phyloP scores from a whole-genome alignment of 441 rosid genomes.

The Bruguiera hainesii region DNA sequence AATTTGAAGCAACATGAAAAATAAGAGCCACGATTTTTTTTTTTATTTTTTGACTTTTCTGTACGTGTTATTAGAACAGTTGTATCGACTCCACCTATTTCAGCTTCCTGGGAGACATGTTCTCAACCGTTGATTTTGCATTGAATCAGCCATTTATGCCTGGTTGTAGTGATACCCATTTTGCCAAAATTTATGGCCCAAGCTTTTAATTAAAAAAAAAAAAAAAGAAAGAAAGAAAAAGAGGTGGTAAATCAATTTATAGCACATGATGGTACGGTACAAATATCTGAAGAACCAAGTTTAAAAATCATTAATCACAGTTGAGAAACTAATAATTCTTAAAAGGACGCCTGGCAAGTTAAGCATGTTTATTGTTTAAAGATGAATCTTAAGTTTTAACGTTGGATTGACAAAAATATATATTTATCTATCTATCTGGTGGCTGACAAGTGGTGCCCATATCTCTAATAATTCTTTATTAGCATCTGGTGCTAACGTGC shows the following conservation, averaged over 20 bases:
- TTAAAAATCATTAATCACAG: not conserved
- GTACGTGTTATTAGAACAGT: not conserved
- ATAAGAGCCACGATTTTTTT: not conserved
- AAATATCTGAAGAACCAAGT: not conserved
- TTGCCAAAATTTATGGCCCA: not conserved
- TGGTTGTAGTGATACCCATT: not conserved
- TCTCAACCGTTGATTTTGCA: not conserved
- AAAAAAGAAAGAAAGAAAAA: not conserved
- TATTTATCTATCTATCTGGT: too few relatives aligned
- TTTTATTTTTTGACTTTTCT: not conserved
- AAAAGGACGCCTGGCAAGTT: not conserved
- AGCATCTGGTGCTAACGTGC: slow-evolving; percentile 1
- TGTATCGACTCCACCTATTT: not conserved
- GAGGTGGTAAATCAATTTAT: not conserved
- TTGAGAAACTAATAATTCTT: not conserved
- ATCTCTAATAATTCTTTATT: not conserved
- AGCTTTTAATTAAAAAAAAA: not conserved
- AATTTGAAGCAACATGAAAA: not conserved
- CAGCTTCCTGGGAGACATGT: not conserved
- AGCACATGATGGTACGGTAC: not conserved
- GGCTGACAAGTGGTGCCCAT: not conserved
- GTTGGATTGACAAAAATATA: too few relatives aligned
- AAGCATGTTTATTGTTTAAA: not conserved
- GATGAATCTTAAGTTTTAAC: too few relatives aligned
- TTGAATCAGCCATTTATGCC: not conserved